Base-by-base conservation (phyloP, 1,284 basidiomycete species). In the Apiotrichum montevideense region DNA sequence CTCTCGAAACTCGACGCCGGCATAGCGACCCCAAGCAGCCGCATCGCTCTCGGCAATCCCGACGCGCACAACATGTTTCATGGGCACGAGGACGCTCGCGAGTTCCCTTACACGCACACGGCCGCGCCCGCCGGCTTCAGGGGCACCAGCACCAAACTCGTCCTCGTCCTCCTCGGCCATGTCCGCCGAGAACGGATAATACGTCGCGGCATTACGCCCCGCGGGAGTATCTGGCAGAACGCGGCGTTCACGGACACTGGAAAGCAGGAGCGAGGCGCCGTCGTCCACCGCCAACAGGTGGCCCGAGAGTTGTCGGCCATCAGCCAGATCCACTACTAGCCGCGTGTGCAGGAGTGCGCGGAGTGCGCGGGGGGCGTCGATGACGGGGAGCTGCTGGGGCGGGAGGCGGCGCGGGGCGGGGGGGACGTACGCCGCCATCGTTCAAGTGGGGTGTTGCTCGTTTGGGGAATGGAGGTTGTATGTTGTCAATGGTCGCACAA, bases 291-390 rank as follows among this genome's bases (percentile, higher is more conserved):
- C 55, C 8, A 54, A 39, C 9, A 62, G 60, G 14, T 51, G 29
- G 46, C 60, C 60, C 4, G 13, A 9, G 11, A 62, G 49, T 1
- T 52, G 5, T 15, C 60, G 54, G 1, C 57, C 60, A 55, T 62
- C 60, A 4, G n/a, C 8, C 9, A 62, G 55, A 6, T 37, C 45
- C 6, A 62, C 46, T 11, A 11, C 6, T 1, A 62, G 50, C 9
- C 41, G 49, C 34, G 60, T 52, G 52, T 59, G 57, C 21, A 62
- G 60, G 39, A 62, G 60, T 6, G 60, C 54, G 29, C 37, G 46
- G 37, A 62, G 57, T 9, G 56, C 37, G 42, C 13, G 8, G 8
- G 37, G 8, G 37, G 37, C 14, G 9, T 21, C 21, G 21, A 21
- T 21, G 21, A 21, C 21, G 21, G 21, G 21, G 21, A 21, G 21